Evolutionary conservation across 441 rosid genomes (phyloP), one percentile per base, ranked within the genome.

Genomic region (Erodium trifolium): DNA sequence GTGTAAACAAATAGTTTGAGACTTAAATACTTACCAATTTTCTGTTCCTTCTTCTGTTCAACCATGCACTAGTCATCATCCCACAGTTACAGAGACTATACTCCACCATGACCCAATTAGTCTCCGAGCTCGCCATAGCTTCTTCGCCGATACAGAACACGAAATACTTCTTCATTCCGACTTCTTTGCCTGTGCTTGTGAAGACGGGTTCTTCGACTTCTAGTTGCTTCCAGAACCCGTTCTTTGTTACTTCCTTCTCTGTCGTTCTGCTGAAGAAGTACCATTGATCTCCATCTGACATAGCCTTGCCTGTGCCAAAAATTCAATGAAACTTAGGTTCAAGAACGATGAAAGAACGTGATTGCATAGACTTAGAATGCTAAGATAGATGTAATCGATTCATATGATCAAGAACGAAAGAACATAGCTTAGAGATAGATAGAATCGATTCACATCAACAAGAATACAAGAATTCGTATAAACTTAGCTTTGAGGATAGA

Each of bases 51-150:
- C 45, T 37, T 51, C 62, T 75, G 65, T 70, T 74, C 55, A 37
- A 47, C 47, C 79, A 69, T 41, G 39, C 4, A 4, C 29, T 31
- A 8, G 2, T 31, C 53, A 75, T 1, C 64, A 60, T n/a, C 1
- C 7, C 39, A 14, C 59, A 65, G 27, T 16, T 12, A 65, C 65
- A 73, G 47, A 80, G 78, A 69, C 64, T 78, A 69, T 78, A 84
- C 68, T 77, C 76, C 41, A 79, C 76, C 86, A 80, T 80, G 59
- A 81, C 39, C 88, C 88, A 84, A 10, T 72, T 74, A 39, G 86
- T 79, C 71, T 81, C 74, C 12, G 67, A 55, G 17, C 69, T 73
- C 8, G 14, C 7, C 29, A 65, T 63, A 67, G 65, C 37, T 51
- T 70, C 70, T 49, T 70, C 68, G n/a, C 77, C 74, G 35, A 13